Base-by-base conservation (phyloP, 2,329 filamentous ascomycete genomes). In the Fulvia fulva region DNA sequence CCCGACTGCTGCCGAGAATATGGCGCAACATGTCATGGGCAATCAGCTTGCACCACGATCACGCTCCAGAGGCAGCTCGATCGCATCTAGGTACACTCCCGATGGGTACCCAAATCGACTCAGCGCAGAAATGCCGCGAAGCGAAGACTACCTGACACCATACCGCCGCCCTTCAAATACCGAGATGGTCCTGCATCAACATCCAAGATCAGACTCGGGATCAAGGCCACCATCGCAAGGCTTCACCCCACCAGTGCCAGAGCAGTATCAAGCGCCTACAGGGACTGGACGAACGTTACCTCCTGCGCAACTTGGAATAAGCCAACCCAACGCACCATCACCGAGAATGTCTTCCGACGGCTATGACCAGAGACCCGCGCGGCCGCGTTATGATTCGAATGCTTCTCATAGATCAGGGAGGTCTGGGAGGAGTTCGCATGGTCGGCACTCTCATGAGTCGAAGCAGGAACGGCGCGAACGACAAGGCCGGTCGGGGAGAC, bases 201-300 rank as follows among this genome's bases (percentile, higher is more conserved):
- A 28, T 51, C 16, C 32, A 50, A 28, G 43, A 26, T 23, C 19
- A 26, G 14, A 16, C n/a, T 12, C 54, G 5, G 14, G 22, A 16
- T 21, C 55, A 22, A 12, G 22, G 30, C 46, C 34, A 12, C 16
- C 26, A 23, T 11, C n/a, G 22, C 32, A 41, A 22, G 45, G 41
- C 23, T 60, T 51, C 45, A 55, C 45, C 7, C 58, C 58, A 25
- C 32, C 55, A 12, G 28, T n/a, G n/a, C 58, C 58, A 45, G 58
- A 51, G 22, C 54, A 57, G 32, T 60, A 60, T 28, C 44, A 53
- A 7, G 26, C 53, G 22, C 54, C 49, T 28, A 30, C 25, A 41
- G 44, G 21, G 9, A 51, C 45, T 19, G 49, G 46, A 37, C 54
- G 54, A 14, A 43, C 5, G 19, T 32, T 30, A 22, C 47, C 25